Evolutionary conservation across 257 asterid genomes (phyloP).

Genomic region (Ajuga chamaepitys): DNA sequence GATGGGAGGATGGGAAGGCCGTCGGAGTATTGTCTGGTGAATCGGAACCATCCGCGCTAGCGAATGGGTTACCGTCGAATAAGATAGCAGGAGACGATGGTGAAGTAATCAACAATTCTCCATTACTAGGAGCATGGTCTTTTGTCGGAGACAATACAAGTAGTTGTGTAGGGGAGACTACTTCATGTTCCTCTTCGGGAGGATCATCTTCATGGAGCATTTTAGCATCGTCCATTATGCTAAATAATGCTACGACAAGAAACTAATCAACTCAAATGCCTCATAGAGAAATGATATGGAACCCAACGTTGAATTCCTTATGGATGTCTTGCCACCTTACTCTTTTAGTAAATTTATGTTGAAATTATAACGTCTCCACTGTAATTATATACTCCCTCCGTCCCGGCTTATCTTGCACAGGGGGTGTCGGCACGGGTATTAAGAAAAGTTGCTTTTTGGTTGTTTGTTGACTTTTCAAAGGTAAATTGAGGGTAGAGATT

Average conservation of each 20-base stretch:
- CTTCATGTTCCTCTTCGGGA: too few relatives aligned
- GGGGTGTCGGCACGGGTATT: too few relatives aligned
- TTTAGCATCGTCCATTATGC: constrained; percentile 55
- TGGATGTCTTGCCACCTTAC: too few relatives aligned
- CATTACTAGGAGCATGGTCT: background rate
- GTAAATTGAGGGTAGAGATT: too few relatives aligned
- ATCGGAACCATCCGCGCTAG: background rate
- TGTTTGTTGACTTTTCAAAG: too few relatives aligned
- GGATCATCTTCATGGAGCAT: constrained; percentile 30
- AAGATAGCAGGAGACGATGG: background rate
- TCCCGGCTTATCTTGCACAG: too few relatives aligned
- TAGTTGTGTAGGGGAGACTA: constrained; percentile 14
- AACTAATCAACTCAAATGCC: background rate
- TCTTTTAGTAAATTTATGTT: background rate
- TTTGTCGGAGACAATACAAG: background rate
- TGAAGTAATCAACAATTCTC: background rate
- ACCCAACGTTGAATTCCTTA: background rate
- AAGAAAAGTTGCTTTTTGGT: too few relatives aligned
- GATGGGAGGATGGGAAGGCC: constrained; percentile 22
- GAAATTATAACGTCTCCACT: too few relatives aligned
- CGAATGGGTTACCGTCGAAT: constrained; percentile 3
- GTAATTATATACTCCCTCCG: too few relatives aligned
- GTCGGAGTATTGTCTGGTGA: too few relatives aligned
- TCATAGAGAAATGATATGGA: background rate
- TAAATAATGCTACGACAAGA: constrained; percentile 9